A percentile compares a stretch with the other conserved stretches of the same genome.
These are phyloP conservation scores for Penicillium cataractarum DNA, from an alignment of 495 filamentous ascomycete genomes.

Conservation along the genomic window DNA sequence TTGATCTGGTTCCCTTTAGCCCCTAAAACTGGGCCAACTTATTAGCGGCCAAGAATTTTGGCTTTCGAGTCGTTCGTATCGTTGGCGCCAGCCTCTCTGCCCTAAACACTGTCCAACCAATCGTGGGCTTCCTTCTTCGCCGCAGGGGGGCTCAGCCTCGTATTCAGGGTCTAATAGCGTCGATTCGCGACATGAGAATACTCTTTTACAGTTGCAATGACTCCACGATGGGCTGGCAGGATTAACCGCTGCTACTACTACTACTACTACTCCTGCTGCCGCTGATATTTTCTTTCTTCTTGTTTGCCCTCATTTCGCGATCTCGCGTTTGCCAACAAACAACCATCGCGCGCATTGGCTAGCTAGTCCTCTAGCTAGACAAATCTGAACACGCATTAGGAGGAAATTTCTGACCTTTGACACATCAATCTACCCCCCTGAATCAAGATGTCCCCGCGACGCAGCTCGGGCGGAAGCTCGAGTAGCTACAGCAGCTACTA, in stretches of 20 bases:
- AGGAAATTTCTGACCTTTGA: neutral
- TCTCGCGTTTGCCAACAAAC: neutral
- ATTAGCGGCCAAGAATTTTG: neutral
- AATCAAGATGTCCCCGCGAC: slow-evolving; percentile 20
- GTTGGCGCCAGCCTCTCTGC: slow-evolving; percentile 10
- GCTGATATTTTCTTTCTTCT: neutral
- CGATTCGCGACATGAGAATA: neutral
- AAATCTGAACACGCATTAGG: neutral
- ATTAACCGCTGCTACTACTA: no score
- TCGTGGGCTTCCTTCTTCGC: neutral
- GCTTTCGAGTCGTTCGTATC: slow-evolving; percentile 8
- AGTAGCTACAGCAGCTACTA: slow-evolving; percentile 7
- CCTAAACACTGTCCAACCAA: slow-evolving; percentile 8
- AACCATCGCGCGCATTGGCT: neutral
- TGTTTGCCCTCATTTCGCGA: neutral
- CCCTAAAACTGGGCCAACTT: neutral
- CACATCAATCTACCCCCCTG: neutral
- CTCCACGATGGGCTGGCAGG: neutral
- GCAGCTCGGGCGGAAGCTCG: slow-evolving; percentile 16
- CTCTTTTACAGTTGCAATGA: neutral
- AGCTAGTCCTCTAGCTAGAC: neutral
- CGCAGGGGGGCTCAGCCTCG: slow-evolving; percentile 9
- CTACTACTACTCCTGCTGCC: neutral
- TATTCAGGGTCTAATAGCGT: slow-evolving; percentile 18
- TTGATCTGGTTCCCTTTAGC: neutral